phyloP scores from a whole-genome alignment of 2,329 filamentous ascomycete genomes.

The Graphium sp. region DNA sequence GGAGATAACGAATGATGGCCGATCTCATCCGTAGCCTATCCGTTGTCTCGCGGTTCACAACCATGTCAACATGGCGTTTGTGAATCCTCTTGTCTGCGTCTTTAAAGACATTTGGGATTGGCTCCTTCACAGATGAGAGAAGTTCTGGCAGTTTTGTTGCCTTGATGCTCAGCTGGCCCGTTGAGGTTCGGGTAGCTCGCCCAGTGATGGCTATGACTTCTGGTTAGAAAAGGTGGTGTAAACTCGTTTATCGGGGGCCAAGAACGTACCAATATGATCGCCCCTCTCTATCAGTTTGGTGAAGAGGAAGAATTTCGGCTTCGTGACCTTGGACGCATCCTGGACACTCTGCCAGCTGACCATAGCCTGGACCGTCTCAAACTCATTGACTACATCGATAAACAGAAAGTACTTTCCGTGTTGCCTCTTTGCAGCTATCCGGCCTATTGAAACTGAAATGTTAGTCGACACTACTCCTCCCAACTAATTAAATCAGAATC shows the following conservation, averaged over 20 bases:
- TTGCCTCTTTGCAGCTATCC: too few species aligned
- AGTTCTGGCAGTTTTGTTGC: constrained; percentile 53
- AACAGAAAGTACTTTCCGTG: constrained; percentile 71
- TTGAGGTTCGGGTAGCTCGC: constrained; percentile 46
- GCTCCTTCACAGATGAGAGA: constrained; percentile 63
- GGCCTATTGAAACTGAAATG: too few species aligned
- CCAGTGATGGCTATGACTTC: constrained; percentile 46
- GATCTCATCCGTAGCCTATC: constrained; percentile 62
- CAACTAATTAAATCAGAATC: constrained; percentile 3
- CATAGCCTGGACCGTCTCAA: constrained; percentile 58
- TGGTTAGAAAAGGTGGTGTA: constrained; percentile 7
- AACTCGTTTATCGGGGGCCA: constrained; percentile 7
- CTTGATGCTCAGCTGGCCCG: constrained; percentile 62
- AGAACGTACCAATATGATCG: constrained; percentile 62
- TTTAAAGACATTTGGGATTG: constrained; percentile 53
- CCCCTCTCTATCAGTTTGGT: constrained; percentile 57
- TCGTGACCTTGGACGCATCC: constrained; percentile 14
- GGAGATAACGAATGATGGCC: constrained; percentile 55
- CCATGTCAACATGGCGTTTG: constrained; percentile 71
- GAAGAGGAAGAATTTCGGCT: constrained; percentile 37
- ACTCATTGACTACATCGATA: constrained; percentile 61
- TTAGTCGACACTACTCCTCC: too few species aligned
- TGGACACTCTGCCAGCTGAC: constrained; percentile 40
- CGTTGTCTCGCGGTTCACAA: constrained; percentile 52
- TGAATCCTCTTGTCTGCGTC: constrained; percentile 58